phyloP scores from a whole-genome alignment of 441 rosid genomes.

The Adansonia rubrostipa region DNA sequence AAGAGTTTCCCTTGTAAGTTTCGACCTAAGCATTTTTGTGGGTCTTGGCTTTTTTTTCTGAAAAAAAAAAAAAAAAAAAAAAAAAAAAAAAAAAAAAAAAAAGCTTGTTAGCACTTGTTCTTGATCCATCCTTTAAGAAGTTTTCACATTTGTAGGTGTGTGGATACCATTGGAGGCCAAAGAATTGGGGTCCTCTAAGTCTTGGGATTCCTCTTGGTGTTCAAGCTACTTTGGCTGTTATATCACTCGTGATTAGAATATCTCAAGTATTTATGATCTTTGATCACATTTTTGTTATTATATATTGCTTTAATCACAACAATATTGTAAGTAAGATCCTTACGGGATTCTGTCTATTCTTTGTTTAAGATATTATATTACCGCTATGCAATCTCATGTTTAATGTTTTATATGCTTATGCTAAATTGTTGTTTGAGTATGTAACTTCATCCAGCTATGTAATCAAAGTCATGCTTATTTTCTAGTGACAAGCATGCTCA shows the following conservation, averaged over 20 bases:
- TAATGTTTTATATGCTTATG: neutral
- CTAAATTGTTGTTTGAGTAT: neutral
- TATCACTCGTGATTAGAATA: neutral
- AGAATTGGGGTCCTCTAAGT: neutral
- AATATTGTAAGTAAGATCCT: neutral
- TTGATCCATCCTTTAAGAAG: conserved; percentile 5
- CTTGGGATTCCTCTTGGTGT: no score
- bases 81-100: neutral
- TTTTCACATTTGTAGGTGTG: neutral
- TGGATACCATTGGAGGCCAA: conserved; percentile 17
- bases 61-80: neutral
- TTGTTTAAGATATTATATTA: neutral
- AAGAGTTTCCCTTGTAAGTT: no score
- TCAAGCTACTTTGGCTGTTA: neutral
- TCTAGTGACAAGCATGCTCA: no score
- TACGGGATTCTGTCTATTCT: neutral
- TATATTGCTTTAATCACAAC: neutral
- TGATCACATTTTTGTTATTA: neutral
- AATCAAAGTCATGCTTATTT: no score
- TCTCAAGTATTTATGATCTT: neutral
- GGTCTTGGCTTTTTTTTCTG: no score
- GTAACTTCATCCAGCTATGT: no score
- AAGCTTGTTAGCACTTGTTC: neutral
- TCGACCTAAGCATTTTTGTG: no score
- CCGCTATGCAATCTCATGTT: conserved; percentile 7